phyloP scores from a whole-genome alignment of 2,329 filamentous ascomycete genomes.

The Xylaria sp. region DNA sequence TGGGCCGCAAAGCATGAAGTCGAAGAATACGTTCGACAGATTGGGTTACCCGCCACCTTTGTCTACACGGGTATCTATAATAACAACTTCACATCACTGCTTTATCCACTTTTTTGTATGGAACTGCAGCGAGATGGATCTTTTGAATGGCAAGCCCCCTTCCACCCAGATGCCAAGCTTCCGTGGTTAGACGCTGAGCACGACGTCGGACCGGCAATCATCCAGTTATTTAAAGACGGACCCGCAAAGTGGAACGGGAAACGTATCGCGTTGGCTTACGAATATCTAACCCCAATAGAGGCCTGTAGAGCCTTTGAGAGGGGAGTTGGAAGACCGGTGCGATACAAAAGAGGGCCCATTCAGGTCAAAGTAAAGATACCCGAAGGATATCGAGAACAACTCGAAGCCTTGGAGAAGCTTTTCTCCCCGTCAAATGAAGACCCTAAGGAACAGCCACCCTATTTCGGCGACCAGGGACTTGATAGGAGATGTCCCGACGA shows the following conservation, averaged over 20 bases:
- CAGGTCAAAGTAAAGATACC: conserved; percentile 88
- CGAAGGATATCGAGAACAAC: conserved; percentile 86
- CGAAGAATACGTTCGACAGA: conserved; percentile 87
- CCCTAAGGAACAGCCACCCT: conserved; percentile 67
- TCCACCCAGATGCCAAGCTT: conserved; percentile 86
- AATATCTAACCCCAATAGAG: conserved; percentile 84
- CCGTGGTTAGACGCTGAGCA: conserved; percentile 98
- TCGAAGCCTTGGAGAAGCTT: conserved; percentile 74
- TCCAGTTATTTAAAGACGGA: conserved; percentile 96
- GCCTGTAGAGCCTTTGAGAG: conserved; percentile 82
- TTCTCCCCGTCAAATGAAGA: conserved; percentile 64
- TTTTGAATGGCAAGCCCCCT: conserved; percentile 93
- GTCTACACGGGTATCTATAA: conserved; percentile 98
- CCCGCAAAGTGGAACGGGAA: conserved; percentile 81
- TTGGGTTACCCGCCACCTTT: conserved; percentile 87
- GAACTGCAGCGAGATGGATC: conserved; percentile 84
- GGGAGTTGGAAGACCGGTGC: conserved; percentile 80
- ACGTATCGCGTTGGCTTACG: conserved; percentile 88
- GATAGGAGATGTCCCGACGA: conserved; percentile 75
- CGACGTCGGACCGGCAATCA: conserved; percentile 89
- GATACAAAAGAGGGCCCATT: conserved; percentile 81
- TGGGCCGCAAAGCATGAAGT: conserved; percentile 95
- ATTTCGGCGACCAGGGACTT: conserved; percentile 68
- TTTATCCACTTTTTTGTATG: conserved; percentile 96
- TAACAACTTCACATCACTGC: conserved; percentile 96